Evolutionary conservation across 176 grass and related monocot species (phyloP).

Genomic region (Aegilops bicornis): DNA sequence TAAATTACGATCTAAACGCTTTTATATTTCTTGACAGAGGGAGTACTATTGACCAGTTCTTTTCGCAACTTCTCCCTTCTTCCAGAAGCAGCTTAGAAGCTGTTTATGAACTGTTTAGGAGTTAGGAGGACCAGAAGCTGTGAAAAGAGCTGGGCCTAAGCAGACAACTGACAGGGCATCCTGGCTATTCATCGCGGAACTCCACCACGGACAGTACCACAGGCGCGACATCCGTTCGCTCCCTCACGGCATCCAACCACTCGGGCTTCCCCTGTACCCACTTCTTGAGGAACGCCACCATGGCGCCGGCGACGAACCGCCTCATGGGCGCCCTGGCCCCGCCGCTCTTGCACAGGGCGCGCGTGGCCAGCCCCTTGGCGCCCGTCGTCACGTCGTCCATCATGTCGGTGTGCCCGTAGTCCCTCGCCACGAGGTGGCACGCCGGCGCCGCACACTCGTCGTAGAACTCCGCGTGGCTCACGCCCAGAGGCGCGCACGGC

Average conservation of each 20-base stretch:
- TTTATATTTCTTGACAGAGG: too few relatives aligned
- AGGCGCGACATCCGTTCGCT: conserved; percentile 36
- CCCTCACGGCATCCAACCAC: conserved; percentile 42
- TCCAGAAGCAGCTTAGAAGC: too few relatives aligned
- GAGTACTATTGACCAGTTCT: too few relatives aligned
- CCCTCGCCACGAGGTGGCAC: conserved; percentile 68
- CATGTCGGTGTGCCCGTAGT: conserved; percentile 87
- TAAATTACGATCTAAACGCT: too few relatives aligned
- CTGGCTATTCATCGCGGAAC: conserved; percentile 11
- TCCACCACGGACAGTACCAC: conserved; percentile 56
- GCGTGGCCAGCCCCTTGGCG: conserved; percentile 47
- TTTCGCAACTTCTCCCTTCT: too few relatives aligned
- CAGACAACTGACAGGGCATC: too few relatives aligned
- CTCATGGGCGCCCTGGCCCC: conserved; percentile 67
- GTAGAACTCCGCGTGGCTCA: conserved; percentile 71
- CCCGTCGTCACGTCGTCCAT: conserved; percentile 82
- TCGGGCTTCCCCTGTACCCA: conserved; percentile 31
- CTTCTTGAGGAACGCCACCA: conserved; percentile 65
- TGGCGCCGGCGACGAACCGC: conserved; percentile 66
- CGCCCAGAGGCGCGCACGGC: conserved; percentile 58
- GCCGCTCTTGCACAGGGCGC: conserved; percentile 59
- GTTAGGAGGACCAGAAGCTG: too few relatives aligned
- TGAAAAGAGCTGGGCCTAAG: too few relatives aligned
- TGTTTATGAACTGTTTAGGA: too few relatives aligned
- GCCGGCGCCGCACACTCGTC: conserved; percentile 44